A percentile compares a stretch with the other conserved stretches of the same genome.
Conservation (phyloP, 768 basidiomycete species). For the Macrolepiota albuminosa region DNA sequence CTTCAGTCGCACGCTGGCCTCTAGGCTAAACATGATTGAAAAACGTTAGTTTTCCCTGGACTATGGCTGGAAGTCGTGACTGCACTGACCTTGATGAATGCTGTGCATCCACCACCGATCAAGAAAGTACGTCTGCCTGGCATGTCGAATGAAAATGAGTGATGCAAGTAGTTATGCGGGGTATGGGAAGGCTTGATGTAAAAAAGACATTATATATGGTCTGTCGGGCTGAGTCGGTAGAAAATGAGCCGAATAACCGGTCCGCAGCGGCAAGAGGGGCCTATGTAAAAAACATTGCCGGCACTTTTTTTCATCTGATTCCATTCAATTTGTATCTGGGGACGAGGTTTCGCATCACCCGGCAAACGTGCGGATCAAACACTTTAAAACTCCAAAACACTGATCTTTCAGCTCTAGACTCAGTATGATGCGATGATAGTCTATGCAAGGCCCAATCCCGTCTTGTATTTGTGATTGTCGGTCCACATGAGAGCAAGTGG, state of each 20-base stretch:
- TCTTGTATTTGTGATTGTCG: too few relatives aligned
- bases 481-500: too few relatives aligned
- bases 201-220: background rate
- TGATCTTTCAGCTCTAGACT: too few relatives aligned
- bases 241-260: background rate
- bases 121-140: slow-evolving; percentile 53
- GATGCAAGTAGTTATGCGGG: background rate
- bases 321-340: background rate
- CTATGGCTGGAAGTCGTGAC: too few relatives aligned
- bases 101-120: slow-evolving; percentile 70
- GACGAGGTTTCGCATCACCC: background rate
- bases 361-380: background rate
- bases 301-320: background rate
- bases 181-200: background rate
- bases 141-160: slow-evolving; percentile 19
- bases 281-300: background rate
- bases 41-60: background rate
- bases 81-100: slow-evolving; percentile 64
- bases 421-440: too few relatives aligned
- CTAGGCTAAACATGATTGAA: slow-evolving; percentile 46
- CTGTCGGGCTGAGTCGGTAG: background rate
- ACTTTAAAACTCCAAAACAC: background rate
- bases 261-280: background rate
- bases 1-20: slow-evolving; percentile 61
- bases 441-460: too few relatives aligned